phyloP scores from a whole-genome alignment of 176 grass and related monocot genomes.

The Cenchrus purpureus region DNA sequence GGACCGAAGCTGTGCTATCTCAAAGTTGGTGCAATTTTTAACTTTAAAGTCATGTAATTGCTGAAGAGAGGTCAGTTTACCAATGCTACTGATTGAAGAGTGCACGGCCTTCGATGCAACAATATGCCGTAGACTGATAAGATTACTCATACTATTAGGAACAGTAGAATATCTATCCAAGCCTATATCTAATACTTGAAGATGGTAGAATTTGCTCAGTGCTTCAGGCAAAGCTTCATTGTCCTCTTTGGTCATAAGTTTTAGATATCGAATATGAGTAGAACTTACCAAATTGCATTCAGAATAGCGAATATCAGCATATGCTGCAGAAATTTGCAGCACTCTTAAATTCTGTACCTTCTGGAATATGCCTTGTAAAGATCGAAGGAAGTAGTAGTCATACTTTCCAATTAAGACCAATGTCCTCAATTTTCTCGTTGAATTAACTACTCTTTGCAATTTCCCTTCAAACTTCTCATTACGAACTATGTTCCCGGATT shows the following conservation, averaged over 20 bases:
- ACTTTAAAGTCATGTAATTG: conserved; percentile 6
- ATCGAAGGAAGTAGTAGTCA: neutral
- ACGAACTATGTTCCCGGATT: neutral
- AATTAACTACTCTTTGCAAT: neutral
- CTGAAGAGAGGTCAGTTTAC: conserved; percentile 26
- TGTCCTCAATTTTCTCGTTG: conserved; percentile 28
- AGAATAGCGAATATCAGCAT: neutral
- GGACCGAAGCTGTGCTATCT: conserved; percentile 14
- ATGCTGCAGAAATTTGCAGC: neutral
- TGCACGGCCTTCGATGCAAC: rapidly evolving
- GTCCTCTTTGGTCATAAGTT: neutral
- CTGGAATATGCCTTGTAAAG: neutral
- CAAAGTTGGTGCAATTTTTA: neutral
- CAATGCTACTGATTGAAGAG: neutral
- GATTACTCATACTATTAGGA: neutral
- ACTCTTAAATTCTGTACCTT: conserved; percentile 2
- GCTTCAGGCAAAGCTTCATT: neutral
- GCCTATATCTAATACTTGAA: conserved; percentile 37
- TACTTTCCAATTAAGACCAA: conserved; percentile 35
- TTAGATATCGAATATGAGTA: conserved; percentile 40
- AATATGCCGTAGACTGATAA: conserved; percentile 37
- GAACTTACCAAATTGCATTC: neutral
- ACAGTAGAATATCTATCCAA: neutral
- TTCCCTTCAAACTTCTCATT: conserved; percentile 20
- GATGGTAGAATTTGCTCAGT: neutral